Conservation (phyloP, 2,329 filamentous ascomycete genomes). For the Nemania sp. region DNA sequence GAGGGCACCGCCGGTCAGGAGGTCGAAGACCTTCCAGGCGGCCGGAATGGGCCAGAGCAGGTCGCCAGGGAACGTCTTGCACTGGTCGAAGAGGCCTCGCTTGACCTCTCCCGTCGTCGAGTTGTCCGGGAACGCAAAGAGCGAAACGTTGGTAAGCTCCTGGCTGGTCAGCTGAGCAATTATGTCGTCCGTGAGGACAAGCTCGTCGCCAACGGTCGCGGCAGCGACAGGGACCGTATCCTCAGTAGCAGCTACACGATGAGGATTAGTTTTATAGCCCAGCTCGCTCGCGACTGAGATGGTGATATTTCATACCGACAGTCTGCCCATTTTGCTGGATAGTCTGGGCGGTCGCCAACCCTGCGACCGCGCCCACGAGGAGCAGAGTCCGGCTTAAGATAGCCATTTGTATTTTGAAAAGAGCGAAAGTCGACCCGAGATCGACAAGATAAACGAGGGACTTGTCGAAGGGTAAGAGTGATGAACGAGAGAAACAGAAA, state of each 20-base stretch:
- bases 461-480: neutral
- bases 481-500: neutral
- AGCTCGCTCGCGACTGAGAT: neutral
- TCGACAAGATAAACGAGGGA: constrained; percentile 7
- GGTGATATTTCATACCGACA: constrained; percentile 13
- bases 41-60: constrained; percentile 33
- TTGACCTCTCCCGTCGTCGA: constrained; percentile 10
- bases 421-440: no score
- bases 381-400: constrained; percentile 8
- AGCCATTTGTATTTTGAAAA: constrained; percentile 8
- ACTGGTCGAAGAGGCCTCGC: constrained; percentile 20
- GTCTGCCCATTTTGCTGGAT: constrained; percentile 11
- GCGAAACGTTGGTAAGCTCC: constrained; percentile 29
- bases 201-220: constrained; percentile 7
- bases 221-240: constrained; percentile 19
- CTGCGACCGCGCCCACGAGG: constrained; percentile 6
- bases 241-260: constrained; percentile 12
- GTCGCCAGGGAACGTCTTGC: constrained; percentile 41
- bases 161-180: constrained; percentile 29
- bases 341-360: constrained; percentile 17
- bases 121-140: constrained; percentile 33
- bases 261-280: neutral
- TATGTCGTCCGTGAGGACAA: constrained; percentile 23
- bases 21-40: constrained; percentile 39
- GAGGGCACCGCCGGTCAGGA: constrained; percentile 35